Evolutionary conservation across 2,329 filamentous ascomycete genomes (phyloP).

Genomic region (Fusarium sp.): DNA sequence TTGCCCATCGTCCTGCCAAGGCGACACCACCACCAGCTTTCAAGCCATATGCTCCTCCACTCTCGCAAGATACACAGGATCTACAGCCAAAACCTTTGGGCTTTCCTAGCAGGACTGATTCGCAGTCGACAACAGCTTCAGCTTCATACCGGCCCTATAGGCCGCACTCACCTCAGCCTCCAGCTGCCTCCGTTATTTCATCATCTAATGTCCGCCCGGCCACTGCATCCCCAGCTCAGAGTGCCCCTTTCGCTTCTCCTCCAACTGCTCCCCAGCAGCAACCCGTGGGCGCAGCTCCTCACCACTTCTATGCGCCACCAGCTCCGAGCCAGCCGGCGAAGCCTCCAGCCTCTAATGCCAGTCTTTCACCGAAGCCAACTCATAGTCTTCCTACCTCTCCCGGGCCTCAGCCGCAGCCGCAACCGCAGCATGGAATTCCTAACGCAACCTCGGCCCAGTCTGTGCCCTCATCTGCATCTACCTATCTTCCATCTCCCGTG

Average conservation of each 20-base stretch:
- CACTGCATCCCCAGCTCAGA: conserved; percentile 17
- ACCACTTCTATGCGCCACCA: conserved; percentile 37
- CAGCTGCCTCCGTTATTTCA: conserved; percentile 9
- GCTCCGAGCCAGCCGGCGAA: conserved; percentile 8
- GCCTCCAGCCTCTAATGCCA: conserved; percentile 7
- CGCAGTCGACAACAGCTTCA: conserved; percentile 38
- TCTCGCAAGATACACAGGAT: conserved; percentile 22
- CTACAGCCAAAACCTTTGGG: conserved; percentile 17
- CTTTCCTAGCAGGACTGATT: conserved; percentile 26
- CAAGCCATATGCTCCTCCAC: conserved; percentile 47
- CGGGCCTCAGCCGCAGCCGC: conserved; percentile 11
- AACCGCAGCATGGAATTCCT: conserved; percentile 21
- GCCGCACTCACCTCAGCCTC: conserved; percentile 35
- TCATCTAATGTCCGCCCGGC: conserved; percentile 14
- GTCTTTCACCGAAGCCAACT: conserved; percentile 16
- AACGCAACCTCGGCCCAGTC: conserved; percentile 25
- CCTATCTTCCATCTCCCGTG: conserved; percentile 27
- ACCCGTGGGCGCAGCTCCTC: conserved; percentile 33
- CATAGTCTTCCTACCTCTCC: conserved; percentile 22
- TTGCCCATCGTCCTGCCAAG: conserved; percentile 41
- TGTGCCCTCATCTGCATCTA: conserved; percentile 15
- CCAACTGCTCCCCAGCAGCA: conserved; percentile 23
- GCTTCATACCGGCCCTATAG: conserved; percentile 48
- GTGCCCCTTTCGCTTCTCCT: conserved; percentile 8
- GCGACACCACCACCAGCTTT: conserved; percentile 40